Evolutionary conservation across 257 asterid genomes (phyloP).

Genomic region (Solanum pennellii): DNA sequence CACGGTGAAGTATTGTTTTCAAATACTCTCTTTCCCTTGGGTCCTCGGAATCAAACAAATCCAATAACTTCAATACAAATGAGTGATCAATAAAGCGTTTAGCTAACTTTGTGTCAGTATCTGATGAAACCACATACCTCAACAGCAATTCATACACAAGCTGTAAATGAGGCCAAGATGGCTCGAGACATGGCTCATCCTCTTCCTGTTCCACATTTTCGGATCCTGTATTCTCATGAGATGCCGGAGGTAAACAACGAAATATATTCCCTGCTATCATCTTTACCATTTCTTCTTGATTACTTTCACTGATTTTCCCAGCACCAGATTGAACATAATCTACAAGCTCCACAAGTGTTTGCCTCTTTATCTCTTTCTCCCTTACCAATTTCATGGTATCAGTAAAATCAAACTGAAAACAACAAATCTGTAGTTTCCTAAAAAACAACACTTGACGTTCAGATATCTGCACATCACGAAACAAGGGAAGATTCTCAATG

Average conservation of each 20-base stretch:
- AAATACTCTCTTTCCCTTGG: slow-evolving; percentile 79
- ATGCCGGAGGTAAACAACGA: slow-evolving; percentile 54
- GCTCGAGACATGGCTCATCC: slow-evolving; percentile 59
- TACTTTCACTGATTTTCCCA: slow-evolving; percentile 37
- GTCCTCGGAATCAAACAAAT: slow-evolving; percentile 80
- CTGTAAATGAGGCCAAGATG: slow-evolving; percentile 76
- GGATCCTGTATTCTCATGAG: slow-evolving; percentile 47
- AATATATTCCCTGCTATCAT: slow-evolving; percentile 67
- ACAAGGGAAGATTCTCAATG: slow-evolving; percentile 47
- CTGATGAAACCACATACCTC: slow-evolving; percentile 59
- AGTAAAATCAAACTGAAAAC: slow-evolving; percentile 39
- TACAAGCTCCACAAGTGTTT: slow-evolving; percentile 52
- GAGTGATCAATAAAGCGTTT: slow-evolving; percentile 64
- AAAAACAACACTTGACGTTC: slow-evolving; percentile 57
- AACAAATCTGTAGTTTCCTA: slow-evolving; percentile 53
- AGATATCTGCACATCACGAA: slow-evolving; percentile 39
- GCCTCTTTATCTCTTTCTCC: slow-evolving; percentile 69
- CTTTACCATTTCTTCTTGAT: slow-evolving; percentile 62
- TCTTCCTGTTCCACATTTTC: slow-evolving; percentile 53
- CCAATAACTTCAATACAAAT: slow-evolving; percentile 59
- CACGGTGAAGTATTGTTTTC: slow-evolving; percentile 71
- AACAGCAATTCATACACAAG: slow-evolving; percentile 56
- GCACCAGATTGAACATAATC: slow-evolving; percentile 59
- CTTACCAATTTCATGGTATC: slow-evolving; percentile 37
- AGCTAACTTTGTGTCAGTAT: slow-evolving; percentile 60